Percentiles rank a stretch among this genome's conserved stretches.
These are phyloP conservation scores for Eucalyptus decipiens DNA, from an alignment of 345 rosid species.

Conservation along the genomic window DNA sequence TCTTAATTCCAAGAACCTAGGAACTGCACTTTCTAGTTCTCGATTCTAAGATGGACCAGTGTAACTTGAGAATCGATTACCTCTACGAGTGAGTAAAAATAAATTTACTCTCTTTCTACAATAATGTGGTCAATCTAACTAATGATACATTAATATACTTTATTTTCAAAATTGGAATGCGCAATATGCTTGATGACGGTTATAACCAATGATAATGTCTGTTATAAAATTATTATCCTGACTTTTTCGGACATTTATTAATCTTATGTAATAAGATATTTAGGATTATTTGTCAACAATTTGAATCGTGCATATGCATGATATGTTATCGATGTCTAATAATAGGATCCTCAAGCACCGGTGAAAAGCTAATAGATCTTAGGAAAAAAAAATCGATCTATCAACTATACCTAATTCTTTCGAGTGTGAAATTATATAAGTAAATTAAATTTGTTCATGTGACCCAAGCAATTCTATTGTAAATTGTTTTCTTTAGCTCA, in stretches of 20 bases:
- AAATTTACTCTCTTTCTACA: neutral
- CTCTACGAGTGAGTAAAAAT: accelerated
- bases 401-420: neutral
- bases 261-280: neutral
- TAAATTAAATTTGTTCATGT: neutral
- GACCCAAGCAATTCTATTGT: neutral
- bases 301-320: neutral
- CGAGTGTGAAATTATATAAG: neutral
- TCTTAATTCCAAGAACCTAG: neutral
- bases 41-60: accelerated
- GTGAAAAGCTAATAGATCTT: neutral
- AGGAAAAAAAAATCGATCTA: neutral
- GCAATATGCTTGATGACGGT: neutral
- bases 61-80: neutral
- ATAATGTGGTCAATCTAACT: neutral
- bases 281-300: neutral
- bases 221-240: accelerated
- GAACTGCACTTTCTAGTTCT: accelerated
- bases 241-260: accelerated
- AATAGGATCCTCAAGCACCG: accelerated
- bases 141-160: neutral
- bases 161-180: neutral
- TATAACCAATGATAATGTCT: too few species aligned
- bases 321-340: neutral
- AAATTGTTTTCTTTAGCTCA: neutral